A percentile compares a stretch with the other conserved stretches of the same genome.
These are phyloP conservation scores for Erodium chrysanthum DNA, from an alignment of 441 rosid genomes.

Conservation along the genomic window DNA sequence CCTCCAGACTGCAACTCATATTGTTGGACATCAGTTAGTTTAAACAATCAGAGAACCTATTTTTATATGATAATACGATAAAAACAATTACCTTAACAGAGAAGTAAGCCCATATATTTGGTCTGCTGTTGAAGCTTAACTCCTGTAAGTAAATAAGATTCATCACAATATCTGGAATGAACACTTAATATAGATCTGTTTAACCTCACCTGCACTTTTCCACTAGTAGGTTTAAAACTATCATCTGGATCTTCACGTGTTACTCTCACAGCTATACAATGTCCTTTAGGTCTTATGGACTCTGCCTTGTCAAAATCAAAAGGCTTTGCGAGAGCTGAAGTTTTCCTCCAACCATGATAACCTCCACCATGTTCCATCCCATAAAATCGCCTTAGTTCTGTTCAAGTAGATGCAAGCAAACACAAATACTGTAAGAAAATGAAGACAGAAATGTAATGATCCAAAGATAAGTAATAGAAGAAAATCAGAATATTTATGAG, in stretches of 20 bases:
- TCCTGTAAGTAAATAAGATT: slow-evolving; percentile 44
- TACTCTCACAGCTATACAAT: slow-evolving; percentile 97
- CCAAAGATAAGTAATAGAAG: slow-evolving; percentile 12
- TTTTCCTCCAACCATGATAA: slow-evolving; percentile 91
- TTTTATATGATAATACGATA: slow-evolving; percentile 8
- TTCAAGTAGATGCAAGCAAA: slow-evolving; percentile 20
- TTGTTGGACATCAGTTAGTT: slow-evolving; percentile 14
- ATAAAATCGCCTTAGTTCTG: slow-evolving; percentile 94
- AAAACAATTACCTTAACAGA: slow-evolving; percentile 76
- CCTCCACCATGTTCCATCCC: slow-evolving; percentile 91
- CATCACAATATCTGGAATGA: slow-evolving; percentile 17
- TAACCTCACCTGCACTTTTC: slow-evolving; percentile 84
- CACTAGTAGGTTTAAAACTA: slow-evolving; percentile 97
- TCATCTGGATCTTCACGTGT: slow-evolving; percentile 99
- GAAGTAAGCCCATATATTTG: slow-evolving; percentile 99
- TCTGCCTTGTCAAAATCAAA: slow-evolving; percentile 93
- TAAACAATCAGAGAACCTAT: slow-evolving; percentile 16
- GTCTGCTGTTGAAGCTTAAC: slow-evolving; percentile 96
- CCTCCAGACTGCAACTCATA: slow-evolving; percentile 85
- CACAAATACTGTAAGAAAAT: slow-evolving; percentile 9
- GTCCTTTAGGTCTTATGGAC: slow-evolving; percentile 87
- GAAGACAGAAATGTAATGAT: slow-evolving; percentile 14
- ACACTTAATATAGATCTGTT: slow-evolving; percentile 14
- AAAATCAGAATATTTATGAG: slow-evolving; percentile 2
- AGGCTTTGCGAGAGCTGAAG: slow-evolving; percentile 51